Evolutionary conservation across 768 basidiomycete genomes (phyloP).

Genomic region (Russula lepida): DNA sequence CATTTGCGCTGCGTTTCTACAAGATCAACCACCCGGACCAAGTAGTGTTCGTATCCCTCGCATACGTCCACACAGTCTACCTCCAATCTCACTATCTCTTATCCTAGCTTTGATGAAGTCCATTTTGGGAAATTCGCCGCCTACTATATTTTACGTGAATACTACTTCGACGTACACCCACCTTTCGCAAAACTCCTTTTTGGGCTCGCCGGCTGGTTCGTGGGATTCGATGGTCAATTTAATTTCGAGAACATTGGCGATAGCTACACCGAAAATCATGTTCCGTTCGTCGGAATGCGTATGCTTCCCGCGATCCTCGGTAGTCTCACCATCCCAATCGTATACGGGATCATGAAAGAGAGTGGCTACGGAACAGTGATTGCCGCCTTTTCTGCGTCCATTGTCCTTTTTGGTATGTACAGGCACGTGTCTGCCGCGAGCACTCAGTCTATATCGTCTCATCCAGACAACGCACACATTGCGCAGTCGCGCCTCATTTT

Average conservation of each 20-base stretch:
- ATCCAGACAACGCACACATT: conserved; percentile 87
- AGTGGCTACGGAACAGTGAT: conserved; percentile 90
- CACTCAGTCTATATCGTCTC: background rate
- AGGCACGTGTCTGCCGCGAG: background rate
- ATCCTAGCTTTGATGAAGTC: conserved; percentile 84
- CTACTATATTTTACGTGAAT: conserved; percentile 86
- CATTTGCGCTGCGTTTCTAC: conserved; percentile 83
- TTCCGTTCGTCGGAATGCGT: conserved; percentile 92
- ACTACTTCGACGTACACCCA: conserved; percentile 99
- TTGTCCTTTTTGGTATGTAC: conserved; percentile 80
- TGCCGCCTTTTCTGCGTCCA: conserved; percentile 77
- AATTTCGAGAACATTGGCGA: conserved; percentile 94
- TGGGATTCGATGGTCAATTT: conserved; percentile 92
- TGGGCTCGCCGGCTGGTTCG: conserved; percentile 91
- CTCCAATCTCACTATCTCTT: conserved; percentile 3
- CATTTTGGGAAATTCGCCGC: conserved; percentile 98
- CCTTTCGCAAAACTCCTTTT: conserved; percentile 94
- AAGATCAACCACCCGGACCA: conserved; percentile 93
- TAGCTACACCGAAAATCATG: conserved; percentile 75
- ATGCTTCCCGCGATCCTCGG: conserved; percentile 88
- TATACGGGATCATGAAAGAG: conserved; percentile 97
- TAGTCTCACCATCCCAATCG: conserved; percentile 80
- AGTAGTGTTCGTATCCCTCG: conserved; percentile 62
- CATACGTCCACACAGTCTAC: background rate
- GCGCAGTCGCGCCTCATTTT: conserved; percentile 95